Evolutionary conservation across 2,329 filamentous ascomycete species (phyloP), one percentile per base, ranked within the genome.

Genomic region (Verticillium dahliae): DNA sequence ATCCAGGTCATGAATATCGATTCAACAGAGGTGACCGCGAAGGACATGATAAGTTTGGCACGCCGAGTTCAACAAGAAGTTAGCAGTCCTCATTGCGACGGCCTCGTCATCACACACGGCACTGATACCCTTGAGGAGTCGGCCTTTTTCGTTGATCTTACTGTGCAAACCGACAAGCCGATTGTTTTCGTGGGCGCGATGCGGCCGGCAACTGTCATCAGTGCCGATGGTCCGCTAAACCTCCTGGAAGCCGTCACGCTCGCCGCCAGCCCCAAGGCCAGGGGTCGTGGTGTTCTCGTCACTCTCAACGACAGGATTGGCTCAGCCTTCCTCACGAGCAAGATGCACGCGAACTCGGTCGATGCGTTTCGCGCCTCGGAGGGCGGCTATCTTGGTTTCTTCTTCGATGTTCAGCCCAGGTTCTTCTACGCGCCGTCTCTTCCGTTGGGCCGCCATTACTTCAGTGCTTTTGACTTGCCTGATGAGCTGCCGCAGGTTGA

Each of bases 61-160:
- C 74, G 79, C 31, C 72, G 75, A 60, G 80, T 86, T 59, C 80
- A 82, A 61, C 63, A 64, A 6, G 80, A 82, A 61, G 74, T 85
- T 4, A 76, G 79, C 33, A 70, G 68, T 61, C 72, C 73, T n/a
- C 66, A 72, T 58, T 72, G 71, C 38, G 71, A 75, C 72, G 84
- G 80, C 39, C 82, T 81, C 6, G 82, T 88, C 6, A 74, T 89
- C 60, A 88, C 86, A 0, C 86, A 89, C 67, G 86, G 86, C 57
- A 89, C 86, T 9, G 86, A 89, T 67, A 87, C 84, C 0, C 75
- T 89, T 1, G 85, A 88, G 67, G 85, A 88, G 70, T 81, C 82
- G 0, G 82, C 85, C 9, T 87, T 88, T 74, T 87, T 87, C 74
- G 73, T 88, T 9, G 82, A 87, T 64, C 72, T 83, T 3, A 85